Conservation (phyloP, 2,329 filamentous ascomycete genomes). For the Lecanicillium sp. region DNA sequence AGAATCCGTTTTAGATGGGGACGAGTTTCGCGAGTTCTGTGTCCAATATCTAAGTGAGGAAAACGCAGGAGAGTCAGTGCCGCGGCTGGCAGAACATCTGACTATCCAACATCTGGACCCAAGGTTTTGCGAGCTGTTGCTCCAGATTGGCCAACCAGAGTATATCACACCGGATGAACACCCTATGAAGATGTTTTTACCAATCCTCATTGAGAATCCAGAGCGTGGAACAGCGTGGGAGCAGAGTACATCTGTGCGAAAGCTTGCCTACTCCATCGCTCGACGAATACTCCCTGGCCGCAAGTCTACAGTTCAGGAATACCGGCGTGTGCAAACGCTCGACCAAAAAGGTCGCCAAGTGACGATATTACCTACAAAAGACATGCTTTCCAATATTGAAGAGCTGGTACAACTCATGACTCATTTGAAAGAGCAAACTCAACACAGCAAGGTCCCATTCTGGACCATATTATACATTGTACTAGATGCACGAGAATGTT, state of each 20-base stretch:
- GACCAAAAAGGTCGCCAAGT: conserved; percentile 21
- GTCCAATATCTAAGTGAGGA: conserved; percentile 22
- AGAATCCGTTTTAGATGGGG: conserved; percentile 11
- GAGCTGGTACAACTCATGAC: conserved; percentile 15
- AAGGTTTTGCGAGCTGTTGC: conserved; percentile 28
- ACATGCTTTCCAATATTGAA: conserved; percentile 7
- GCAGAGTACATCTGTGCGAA: conserved; percentile 39
- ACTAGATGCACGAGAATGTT: conserved; percentile 21
- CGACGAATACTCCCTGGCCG: conserved; percentile 11
- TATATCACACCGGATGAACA: conserved; percentile 8
- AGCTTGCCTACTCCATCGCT: conserved; percentile 46
- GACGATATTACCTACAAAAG: conserved; percentile 9
- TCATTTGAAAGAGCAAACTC: neutral
- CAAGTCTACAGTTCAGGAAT: conserved; percentile 23
- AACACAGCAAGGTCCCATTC: conserved; percentile 1
- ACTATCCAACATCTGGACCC: conserved; percentile 24
- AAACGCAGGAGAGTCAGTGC: conserved; percentile 11
- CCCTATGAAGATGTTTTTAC: conserved; percentile 49
- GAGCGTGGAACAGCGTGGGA: conserved; percentile 49
- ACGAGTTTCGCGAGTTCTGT: conserved; percentile 21
- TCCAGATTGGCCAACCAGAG: conserved; percentile 18
- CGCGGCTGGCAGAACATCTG: conserved; percentile 7
- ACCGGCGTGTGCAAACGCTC: conserved; percentile 23
- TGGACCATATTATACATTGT: conserved; percentile 20
- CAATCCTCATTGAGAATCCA: conserved; percentile 51